These are phyloP conservation scores for Leishmania lainsoni DNA, from an alignment of 208 protist species.

Conservation along the genomic window DNA sequence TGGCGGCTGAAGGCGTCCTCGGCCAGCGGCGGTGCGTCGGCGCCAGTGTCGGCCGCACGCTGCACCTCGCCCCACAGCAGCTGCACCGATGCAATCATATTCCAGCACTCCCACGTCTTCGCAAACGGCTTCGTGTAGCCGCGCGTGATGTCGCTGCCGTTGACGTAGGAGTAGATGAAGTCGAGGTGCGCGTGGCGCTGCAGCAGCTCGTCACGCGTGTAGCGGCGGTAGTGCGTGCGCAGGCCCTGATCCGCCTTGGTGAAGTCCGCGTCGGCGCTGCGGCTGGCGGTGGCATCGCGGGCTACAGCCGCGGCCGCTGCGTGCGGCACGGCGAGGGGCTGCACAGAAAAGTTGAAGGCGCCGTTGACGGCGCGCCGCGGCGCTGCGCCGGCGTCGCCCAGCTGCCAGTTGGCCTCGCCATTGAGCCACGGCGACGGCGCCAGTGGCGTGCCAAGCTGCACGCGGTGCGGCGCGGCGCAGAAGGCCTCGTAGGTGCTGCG, in stretches of 20 bases:
- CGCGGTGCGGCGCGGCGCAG: background rate
- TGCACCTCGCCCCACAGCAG: constrained; percentile 22
- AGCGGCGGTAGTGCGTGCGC: constrained; percentile 24
- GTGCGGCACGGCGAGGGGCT: constrained; percentile 1
- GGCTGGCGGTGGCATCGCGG: background rate
- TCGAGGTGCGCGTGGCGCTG: constrained; percentile 13
- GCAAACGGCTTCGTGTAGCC: constrained; percentile 24
- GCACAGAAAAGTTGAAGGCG: constrained; percentile 15
- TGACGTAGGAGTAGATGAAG: constrained; percentile 34
- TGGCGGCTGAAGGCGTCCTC: constrained; percentile 1
- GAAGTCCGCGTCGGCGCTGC: constrained; percentile 4
- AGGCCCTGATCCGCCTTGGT: constrained; percentile 9
- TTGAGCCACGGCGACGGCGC: background rate
- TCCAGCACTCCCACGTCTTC: constrained; percentile 16
- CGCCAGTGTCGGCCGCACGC: background rate
- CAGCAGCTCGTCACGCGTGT: constrained; percentile 14
- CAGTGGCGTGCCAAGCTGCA: constrained; percentile 14
- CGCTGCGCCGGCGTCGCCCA: background rate
- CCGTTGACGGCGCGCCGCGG: background rate
- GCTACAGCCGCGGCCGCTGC: background rate
- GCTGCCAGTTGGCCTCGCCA: constrained; percentile 23
- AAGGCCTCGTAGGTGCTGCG: constrained; percentile 25
- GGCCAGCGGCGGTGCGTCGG: background rate
- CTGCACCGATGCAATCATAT: constrained; percentile 16
- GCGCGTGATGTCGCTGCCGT: constrained; percentile 29